phyloP scores from a whole-genome alignment of 2,329 filamentous ascomycete species.

The Fusarium sp. region DNA sequence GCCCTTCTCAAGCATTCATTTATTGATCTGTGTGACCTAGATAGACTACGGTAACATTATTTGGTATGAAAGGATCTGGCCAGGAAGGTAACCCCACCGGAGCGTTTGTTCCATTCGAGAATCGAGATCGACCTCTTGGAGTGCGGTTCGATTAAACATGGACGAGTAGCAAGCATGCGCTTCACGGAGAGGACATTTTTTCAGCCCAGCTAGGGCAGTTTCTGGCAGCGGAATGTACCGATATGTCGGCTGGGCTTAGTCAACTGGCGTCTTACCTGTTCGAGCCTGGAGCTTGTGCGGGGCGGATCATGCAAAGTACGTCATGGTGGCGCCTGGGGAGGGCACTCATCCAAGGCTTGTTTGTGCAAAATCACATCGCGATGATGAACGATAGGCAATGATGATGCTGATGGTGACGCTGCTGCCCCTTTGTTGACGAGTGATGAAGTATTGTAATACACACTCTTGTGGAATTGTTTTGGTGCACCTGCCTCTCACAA shows the following conservation, averaged over 20 bases:
- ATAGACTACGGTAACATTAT: not conserved
- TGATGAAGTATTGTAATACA: constrained; percentile 16
- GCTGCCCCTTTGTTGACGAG: constrained; percentile 8
- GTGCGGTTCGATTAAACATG: constrained; percentile 5
- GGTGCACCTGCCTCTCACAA: not conserved
- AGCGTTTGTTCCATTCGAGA: constrained; percentile 35
- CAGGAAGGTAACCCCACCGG: constrained; percentile 1
- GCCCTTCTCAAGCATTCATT: not conserved
- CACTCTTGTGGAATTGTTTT: constrained; percentile 12
- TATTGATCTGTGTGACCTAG: not conserved
- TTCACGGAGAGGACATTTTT: constrained; percentile 3
- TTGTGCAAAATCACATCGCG: constrained; percentile 29
- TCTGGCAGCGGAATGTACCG: constrained; percentile 21
- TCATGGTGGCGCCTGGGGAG: constrained; percentile 38
- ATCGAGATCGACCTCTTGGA: constrained; percentile 23
- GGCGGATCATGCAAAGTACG: constrained; percentile 34
- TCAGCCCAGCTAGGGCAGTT: not conserved
- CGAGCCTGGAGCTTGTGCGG: constrained; percentile 38
- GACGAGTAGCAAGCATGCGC: constrained; percentile 22
- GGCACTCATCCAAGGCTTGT: constrained; percentile 33
- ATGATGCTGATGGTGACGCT: constrained; percentile 39
- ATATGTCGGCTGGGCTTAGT: constrained; percentile 4
- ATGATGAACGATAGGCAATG: constrained; percentile 39
- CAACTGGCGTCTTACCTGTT: constrained; percentile 27
- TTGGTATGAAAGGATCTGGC: not conserved